These are phyloP conservation scores for Microbotryum lychnidis-dioicae DNA, from an alignment of 1,284 basidiomycete species.

Conservation along the genomic window DNA sequence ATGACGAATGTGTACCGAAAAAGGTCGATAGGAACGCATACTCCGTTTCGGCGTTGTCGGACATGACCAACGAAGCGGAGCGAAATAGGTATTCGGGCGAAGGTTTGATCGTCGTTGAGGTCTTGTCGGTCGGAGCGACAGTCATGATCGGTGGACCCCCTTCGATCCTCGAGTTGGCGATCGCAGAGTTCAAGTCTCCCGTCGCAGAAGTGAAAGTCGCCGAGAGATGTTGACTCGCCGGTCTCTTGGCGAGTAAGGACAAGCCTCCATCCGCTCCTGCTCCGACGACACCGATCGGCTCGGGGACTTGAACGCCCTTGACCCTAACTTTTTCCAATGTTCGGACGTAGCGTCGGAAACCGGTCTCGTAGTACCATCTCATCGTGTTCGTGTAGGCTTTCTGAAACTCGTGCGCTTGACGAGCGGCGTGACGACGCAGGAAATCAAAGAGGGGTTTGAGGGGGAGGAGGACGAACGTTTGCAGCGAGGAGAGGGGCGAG, in stretches of 20 bases:
- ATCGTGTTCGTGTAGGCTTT: constrained; percentile 75
- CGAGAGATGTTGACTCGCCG: neutral
- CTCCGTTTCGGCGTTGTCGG: constrained; percentile 87
- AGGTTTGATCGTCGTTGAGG: constrained; percentile 46
- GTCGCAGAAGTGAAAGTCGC: neutral
- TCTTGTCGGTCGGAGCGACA: too few species aligned
- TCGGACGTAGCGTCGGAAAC: constrained; percentile 80
- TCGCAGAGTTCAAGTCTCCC: neutral
- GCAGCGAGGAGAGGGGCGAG: constrained; percentile 87
- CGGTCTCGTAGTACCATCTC: constrained; percentile 91
- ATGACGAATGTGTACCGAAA: constrained; percentile 47
- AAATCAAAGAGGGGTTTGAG: constrained; percentile 78
- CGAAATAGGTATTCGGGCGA: constrained; percentile 72
- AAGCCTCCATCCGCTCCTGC: constrained; percentile 30
- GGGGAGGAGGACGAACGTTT: constrained; percentile 78
- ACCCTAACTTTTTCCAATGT: constrained; percentile 71
- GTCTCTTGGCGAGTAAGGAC: constrained; percentile 1
- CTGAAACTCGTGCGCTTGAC: constrained; percentile 81
- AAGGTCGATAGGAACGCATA: constrained; percentile 77
- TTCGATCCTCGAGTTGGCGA: too few species aligned
- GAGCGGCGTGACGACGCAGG: constrained; percentile 68
- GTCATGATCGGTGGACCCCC: too few species aligned
- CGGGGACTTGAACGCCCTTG: constrained; percentile 24
- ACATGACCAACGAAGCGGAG: constrained; percentile 69
- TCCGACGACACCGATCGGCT: constrained; percentile 36